Evolutionary conservation across 2,329 filamentous ascomycete genomes (phyloP), one percentile per base, ranked within the genome.

Genomic region (Hymenoscyphus fructigenus): DNA sequence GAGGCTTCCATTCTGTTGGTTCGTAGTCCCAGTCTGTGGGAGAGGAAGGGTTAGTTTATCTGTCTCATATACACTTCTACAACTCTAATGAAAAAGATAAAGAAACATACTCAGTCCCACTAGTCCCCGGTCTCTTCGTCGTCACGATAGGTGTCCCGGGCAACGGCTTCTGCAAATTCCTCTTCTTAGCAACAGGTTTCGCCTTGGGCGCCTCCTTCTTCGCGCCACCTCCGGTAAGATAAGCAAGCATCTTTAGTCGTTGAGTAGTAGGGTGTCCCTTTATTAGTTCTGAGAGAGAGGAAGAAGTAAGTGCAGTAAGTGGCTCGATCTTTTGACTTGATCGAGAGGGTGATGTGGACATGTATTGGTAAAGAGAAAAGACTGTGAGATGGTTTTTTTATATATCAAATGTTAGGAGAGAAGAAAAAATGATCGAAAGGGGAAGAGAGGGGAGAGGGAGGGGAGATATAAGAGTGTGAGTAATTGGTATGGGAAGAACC

Each of bases 1-100:
- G 62, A 65, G 32, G 72, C 69, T 38, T 70, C 71, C 59, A 69
- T 55, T 10, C 68, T 65, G 60, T 70, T 65, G 15, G 65, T 62
- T n/a, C 70, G 68, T 20, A 72, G 70, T n/a, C 66, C 57, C 3
- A 67, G 44, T 64, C 64, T 66, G 44, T 62, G 5, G 67, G 63
- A 53, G 23, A 14, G 14, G 10, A 50, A 6, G n/a, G 10, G 44
- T 57, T 34, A 47, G 62, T 61, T 56, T 17, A 15, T 6, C 0
- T 26, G 7, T 23, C 44, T 50, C n/a, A 26, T 50, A 14, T 14
- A 20, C 9, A 20, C 4, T 23, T 4, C 5, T 23, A 23, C 20
- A 23, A 9, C 44, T 20, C 7, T 9, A 20, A 7, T 23, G 5
- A 56, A 56, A 56, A 56, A n/a, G 23, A 55, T 26, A 23, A 23